Evolutionary conservation across 176 grass and related monocot species (phyloP).

Genomic region (Melocanna baccifera): DNA sequence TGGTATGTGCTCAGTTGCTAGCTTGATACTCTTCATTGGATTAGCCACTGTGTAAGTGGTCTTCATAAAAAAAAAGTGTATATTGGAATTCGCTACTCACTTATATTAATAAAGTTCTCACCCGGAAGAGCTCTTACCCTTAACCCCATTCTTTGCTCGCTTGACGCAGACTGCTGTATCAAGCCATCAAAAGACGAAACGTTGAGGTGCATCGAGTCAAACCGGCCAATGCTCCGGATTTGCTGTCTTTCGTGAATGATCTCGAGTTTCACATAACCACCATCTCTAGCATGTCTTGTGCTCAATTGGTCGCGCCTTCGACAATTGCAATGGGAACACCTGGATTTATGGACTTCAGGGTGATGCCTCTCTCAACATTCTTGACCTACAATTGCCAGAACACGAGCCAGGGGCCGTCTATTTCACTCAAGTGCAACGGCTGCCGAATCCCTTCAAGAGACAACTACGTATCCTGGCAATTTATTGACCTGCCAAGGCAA

Average conservation of each 20-base stretch:
- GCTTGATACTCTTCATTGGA: slow-evolving; percentile 71
- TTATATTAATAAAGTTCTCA: not conserved
- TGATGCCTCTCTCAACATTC: slow-evolving; percentile 56
- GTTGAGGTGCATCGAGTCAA: slow-evolving; percentile 75
- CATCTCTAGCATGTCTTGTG: slow-evolving; percentile 81
- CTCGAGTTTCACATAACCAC: slow-evolving; percentile 90
- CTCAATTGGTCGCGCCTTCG: slow-evolving; percentile 45
- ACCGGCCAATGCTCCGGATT: slow-evolving; percentile 88
- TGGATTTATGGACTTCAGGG: slow-evolving; percentile 77
- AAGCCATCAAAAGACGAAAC: slow-evolving; percentile 60
- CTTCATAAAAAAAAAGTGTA: not conserved
- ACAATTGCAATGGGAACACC: slow-evolving; percentile 67
- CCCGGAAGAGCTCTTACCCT: not conserved
- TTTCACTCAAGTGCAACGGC: slow-evolving; percentile 72
- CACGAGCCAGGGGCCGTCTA: slow-evolving; percentile 64
- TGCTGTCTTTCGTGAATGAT: slow-evolving; percentile 75
- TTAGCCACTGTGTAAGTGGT: slow-evolving; percentile 71
- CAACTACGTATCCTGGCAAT: slow-evolving; percentile 92
- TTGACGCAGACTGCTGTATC: slow-evolving; percentile 71
- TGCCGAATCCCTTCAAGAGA: slow-evolving; percentile 77
- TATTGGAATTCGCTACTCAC: not conserved
- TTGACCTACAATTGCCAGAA: slow-evolving; percentile 69
- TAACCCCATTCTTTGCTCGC: not conserved
- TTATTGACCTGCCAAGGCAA: slow-evolving; percentile 59
- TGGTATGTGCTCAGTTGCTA: slow-evolving; percentile 69